Evolutionary conservation across 2,329 filamentous ascomycete genomes (phyloP).

Genomic region (Talaromyces albobiverticillius): DNA sequence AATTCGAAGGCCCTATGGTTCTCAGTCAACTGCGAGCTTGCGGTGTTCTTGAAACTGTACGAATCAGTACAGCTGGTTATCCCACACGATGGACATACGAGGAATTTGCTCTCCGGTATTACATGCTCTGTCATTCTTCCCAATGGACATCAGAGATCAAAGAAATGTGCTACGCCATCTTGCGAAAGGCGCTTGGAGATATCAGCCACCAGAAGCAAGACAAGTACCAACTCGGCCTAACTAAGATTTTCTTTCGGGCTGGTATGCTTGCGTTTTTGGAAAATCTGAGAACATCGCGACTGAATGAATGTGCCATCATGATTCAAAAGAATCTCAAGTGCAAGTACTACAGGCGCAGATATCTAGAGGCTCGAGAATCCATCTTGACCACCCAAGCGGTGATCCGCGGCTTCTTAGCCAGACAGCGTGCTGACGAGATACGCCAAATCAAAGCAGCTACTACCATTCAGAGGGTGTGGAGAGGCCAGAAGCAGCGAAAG

Average conservation of each 20-base stretch:
- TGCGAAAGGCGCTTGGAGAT: constrained; percentile 81
- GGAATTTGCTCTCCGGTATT: constrained; percentile 95
- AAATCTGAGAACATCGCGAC: constrained; percentile 81
- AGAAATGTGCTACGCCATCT: constrained; percentile 88
- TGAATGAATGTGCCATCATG: constrained; percentile 93
- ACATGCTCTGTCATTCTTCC: constrained; percentile 89
- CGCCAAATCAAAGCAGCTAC: constrained; percentile 83
- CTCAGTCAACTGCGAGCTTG: constrained; percentile 94
- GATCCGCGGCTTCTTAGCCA: constrained; percentile 72
- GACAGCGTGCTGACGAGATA: constrained; percentile 74
- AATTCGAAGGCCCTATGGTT: constrained; percentile 98
- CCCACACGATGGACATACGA: constrained; percentile 98
- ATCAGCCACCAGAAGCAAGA: constrained; percentile 72
- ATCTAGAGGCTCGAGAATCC: constrained; percentile 78
- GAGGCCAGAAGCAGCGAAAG: constrained; percentile 85
- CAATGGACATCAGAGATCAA: constrained; percentile 93
- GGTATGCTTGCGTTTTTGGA: constrained; percentile 98
- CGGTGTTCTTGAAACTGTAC: constrained; percentile 96
- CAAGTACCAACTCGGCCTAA: constrained; percentile 96
- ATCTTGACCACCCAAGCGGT: constrained; percentile 78
- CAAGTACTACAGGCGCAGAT: constrained; percentile 91
- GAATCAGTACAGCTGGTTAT: constrained; percentile 96
- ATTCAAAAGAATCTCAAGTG: constrained; percentile 97
- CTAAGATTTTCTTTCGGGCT: constrained; percentile 98
- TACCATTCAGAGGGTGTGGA: constrained; percentile 93